These are phyloP conservation scores for Candida vartiovaarae DNA, from an alignment of 805 yeast genomes.

Conservation along the genomic window DNA sequence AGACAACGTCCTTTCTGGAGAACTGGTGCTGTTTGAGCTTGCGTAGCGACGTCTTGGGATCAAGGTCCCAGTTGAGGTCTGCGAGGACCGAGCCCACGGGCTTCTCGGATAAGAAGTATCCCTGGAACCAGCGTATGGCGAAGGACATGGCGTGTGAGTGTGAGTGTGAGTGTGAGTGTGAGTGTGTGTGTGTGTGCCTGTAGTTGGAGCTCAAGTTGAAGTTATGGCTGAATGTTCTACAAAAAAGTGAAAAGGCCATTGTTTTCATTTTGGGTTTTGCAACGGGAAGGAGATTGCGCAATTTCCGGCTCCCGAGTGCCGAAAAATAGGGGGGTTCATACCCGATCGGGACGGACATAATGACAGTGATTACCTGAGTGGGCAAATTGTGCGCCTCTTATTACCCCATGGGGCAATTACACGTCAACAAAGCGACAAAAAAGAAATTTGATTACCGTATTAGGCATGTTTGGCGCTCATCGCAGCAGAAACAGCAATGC, in stretches of 20 bases:
- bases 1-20: conserved; percentile 41
- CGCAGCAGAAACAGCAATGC: not conserved
- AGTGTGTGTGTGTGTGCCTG: not conserved
- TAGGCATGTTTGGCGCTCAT: not conserved
- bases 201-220: not conserved
- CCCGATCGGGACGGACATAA: not conserved
- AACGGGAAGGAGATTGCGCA: not conserved
- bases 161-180: too few relatives aligned
- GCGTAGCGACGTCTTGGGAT: conserved; percentile 34
- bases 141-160: conserved; percentile 3
- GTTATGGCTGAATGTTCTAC: too few relatives aligned
- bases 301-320: not conserved
- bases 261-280: too few relatives aligned
- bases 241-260: too few relatives aligned
- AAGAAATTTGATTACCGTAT: not conserved
- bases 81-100: conserved; percentile 42
- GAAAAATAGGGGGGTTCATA: not conserved
- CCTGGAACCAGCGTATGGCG: conserved; percentile 33
- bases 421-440: not conserved
- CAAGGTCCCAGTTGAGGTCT: conserved; percentile 42
- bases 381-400: not conserved
- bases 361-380: not conserved
- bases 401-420: not conserved
- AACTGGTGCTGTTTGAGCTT: conserved; percentile 37
- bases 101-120: conserved; percentile 48